Evolutionary conservation across 2,329 filamentous ascomycete genomes (phyloP).

Genomic region (Neobulgaria alba): DNA sequence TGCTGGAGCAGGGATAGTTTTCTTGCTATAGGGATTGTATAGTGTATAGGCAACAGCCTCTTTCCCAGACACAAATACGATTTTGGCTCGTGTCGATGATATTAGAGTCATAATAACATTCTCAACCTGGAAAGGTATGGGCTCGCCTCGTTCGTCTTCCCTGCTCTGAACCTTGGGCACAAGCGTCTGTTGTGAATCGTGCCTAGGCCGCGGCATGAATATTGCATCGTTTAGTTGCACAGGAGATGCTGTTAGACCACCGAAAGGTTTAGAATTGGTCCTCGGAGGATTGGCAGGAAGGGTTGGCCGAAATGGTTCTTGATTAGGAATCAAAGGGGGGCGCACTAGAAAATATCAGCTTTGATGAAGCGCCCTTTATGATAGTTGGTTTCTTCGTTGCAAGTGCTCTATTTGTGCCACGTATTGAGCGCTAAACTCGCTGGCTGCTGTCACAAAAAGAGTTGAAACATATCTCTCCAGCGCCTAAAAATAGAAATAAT

Average conservation of each 20-base stretch:
- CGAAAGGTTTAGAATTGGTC: no score
- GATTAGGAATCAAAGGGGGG: no score
- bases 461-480: no score
- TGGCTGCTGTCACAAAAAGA: no score
- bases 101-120: conserved; percentile 1
- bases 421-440: no score
- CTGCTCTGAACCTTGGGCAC: background rate
- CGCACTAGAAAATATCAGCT: no score
- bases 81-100: conserved; percentile 3
- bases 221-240: background rate
- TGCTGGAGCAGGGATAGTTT: background rate
- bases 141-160: background rate
- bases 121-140: background rate
- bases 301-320: no score
- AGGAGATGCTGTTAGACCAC: background rate
- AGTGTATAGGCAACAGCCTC: conserved; percentile 1
- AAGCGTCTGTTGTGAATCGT: background rate
- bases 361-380: no score
- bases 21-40: conserved; percentile 1
- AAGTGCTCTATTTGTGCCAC: no score
- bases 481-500: no score
- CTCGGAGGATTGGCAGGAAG: no score
- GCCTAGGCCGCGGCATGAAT: background rate
- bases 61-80: conserved; percentile 1
- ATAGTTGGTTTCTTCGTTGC: no score